Evolutionary conservation across 257 asterid species (phyloP).

Genomic region (Solanum tarapatanum): DNA sequence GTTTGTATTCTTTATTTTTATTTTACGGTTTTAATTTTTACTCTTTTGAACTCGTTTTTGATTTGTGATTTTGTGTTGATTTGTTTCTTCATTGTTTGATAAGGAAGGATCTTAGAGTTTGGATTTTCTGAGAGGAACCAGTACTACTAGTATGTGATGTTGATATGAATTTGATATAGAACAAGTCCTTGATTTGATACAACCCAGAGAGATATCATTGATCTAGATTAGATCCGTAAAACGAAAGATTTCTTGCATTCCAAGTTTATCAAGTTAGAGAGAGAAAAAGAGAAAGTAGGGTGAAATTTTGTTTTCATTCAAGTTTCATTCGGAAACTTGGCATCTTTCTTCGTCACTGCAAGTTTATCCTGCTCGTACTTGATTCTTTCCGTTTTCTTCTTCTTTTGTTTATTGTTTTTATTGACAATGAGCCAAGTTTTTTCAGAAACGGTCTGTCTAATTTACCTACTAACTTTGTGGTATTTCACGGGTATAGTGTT

Average conservation of each 20-base stretch:
- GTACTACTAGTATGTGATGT: not conserved
- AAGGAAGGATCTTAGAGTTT: slow-evolving; percentile 25
- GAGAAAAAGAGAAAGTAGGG: not conserved
- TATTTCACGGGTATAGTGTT: no score
- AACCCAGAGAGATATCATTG: not conserved
- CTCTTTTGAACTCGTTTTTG: slow-evolving; percentile 7
- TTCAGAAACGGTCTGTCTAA: not conserved
- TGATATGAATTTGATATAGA: not conserved
- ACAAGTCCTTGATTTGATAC: not conserved
- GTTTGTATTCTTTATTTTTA: not conserved
- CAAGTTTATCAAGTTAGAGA: slow-evolving; percentile 18
- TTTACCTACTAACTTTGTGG: not conserved
- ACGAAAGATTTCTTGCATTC: slow-evolving; percentile 20
- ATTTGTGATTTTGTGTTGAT: slow-evolving; percentile 14
- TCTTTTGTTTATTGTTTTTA: not conserved
- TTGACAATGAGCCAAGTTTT: not conserved
- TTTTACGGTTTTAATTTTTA: not conserved
- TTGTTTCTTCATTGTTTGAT: not conserved
- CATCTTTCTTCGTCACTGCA: not conserved
- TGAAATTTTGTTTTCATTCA: not conserved
- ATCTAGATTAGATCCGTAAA: slow-evolving; percentile 16
- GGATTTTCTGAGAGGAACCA: slow-evolving; percentile 17
- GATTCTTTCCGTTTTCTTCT: slow-evolving; percentile 1
- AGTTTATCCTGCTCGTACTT: not conserved
- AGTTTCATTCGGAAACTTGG: not conserved